Base-by-base conservation (phyloP, 148 eudicot genomes). In the Pouteria glomerata region DNA sequence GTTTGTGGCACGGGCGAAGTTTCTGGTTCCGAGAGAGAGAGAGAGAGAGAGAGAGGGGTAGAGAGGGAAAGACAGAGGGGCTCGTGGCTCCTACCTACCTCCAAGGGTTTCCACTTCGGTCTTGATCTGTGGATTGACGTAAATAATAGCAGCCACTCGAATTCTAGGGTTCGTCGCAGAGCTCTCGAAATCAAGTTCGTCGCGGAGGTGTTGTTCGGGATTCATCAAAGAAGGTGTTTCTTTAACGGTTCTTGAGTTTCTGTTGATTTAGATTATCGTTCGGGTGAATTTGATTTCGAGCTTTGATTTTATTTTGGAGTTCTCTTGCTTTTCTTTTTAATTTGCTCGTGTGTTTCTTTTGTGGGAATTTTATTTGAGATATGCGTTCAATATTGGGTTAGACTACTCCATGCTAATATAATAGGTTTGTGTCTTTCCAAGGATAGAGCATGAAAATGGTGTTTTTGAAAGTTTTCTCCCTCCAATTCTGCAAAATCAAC, bases 71-170 rank as follows among this genome's bases (percentile, higher is more conserved):
- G 42, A 18, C 6, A n/a, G 60, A 39, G 63, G 56, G 51, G 33
- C 70, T 67, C 57, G 70, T 67, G 70, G 57, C 52, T 8, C 26
- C 26, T 56, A 57, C 63, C 52, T 56, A 8, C 15, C 70, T 45
- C 7, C 8, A 30, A 57, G 24, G 52, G 52, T n/a, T 57, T 55
- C 62, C 37, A 24, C 50, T 13, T 50, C 63, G 24, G 8, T 24
- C 26, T 53, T 52, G 6, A 42, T 67, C 37, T 29, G 37, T 6
- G 39, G 15, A 18, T 67, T 30, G n/a, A 29, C 51, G 0, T 44
- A 16, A 24, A 65, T 65, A 44, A 15, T 24, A 21, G 56, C 57
- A 4, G 41, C 48, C 18, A 19, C 50, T 55, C 4, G 63, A 2
- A 12, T 37, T 53, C 48, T 33, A 1, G 23, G 59, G 34, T 21